Percentiles rank a stretch among this genome's conserved stretches.
phyloP scores from a whole-genome alignment of 768 basidiomycete species.

The Albatrellus ellisii region DNA sequence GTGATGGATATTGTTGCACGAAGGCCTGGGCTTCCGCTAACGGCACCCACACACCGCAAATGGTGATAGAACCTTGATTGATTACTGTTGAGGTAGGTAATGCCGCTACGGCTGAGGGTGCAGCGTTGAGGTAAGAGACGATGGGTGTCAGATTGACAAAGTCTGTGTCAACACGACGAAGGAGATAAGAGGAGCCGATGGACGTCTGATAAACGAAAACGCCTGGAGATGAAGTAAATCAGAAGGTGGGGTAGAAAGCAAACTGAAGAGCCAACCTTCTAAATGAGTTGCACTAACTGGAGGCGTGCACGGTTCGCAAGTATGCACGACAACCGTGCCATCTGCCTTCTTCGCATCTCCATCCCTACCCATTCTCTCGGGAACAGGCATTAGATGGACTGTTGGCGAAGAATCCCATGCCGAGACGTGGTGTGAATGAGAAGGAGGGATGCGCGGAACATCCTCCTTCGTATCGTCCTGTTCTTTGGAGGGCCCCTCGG shows the following conservation, averaged over 20 bases:
- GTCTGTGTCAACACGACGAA: conserved; percentile 69
- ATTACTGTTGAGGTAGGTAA: conserved; percentile 37
- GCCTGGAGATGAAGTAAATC: conserved; percentile 26
- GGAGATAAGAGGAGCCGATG: conserved; percentile 38
- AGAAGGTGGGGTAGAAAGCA: conserved; percentile 2
- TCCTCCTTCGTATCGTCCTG: conserved; percentile 2
- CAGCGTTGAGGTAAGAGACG: conserved; percentile 24
- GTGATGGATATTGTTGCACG: conserved; percentile 23
- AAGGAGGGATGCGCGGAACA: background rate
- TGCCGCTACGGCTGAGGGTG: conserved; percentile 24
- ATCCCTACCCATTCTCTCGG: too few relatives aligned
- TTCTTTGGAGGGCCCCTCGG: background rate
- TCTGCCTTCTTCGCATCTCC: conserved; percentile 6
- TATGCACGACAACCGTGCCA: conserved; percentile 42
- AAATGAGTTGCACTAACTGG: conserved; percentile 53
- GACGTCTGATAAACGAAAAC: conserved; percentile 65
- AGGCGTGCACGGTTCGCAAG: conserved; percentile 49
- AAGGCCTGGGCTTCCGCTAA: conserved; percentile 39
- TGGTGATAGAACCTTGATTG: conserved; percentile 34
- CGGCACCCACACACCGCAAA: conserved; percentile 63
- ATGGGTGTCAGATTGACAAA: conserved; percentile 63
- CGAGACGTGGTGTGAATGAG: too few relatives aligned
- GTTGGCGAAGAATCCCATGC: conserved; percentile 1
- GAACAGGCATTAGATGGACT: too few relatives aligned
- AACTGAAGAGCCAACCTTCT: conserved; percentile 43